Percentiles rank a stretch among this genome's conserved stretches.
phyloP scores from a whole-genome alignment of 2,329 filamentous ascomycete species.

The Epichloe sylvatica region DNA sequence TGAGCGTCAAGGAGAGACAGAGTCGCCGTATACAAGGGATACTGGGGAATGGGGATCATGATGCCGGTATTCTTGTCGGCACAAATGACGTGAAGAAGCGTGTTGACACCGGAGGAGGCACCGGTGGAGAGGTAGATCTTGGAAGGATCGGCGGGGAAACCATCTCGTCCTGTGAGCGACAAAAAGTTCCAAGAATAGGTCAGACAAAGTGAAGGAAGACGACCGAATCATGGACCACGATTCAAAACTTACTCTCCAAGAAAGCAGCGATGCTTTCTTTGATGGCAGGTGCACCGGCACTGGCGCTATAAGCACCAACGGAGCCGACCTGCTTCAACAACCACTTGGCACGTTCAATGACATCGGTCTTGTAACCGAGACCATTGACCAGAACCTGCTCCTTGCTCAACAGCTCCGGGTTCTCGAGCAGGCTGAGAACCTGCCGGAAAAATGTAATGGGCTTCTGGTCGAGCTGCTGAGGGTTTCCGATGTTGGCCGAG shows the following conservation, averaged over 20 bases:
- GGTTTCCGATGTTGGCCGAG: constrained; percentile 97
- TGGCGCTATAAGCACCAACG: constrained; percentile 93
- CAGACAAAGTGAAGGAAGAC: not conserved
- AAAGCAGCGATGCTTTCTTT: constrained; percentile 84
- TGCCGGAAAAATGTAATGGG: constrained; percentile 98
- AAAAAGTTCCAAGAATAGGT: not conserved
- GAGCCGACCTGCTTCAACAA: constrained; percentile 74
- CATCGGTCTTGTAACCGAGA: constrained; percentile 82
- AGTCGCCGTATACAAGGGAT: constrained; percentile 92
- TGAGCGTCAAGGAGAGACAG: constrained; percentile 72
- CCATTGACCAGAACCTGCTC: constrained; percentile 60
- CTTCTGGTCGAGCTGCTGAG: constrained; percentile 97
- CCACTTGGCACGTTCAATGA: constrained; percentile 67
- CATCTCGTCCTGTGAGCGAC: constrained; percentile 54
- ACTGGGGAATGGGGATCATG: constrained; percentile 91
- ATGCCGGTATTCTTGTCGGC: constrained; percentile 63
- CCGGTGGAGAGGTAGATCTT: constrained; percentile 85
- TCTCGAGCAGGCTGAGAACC: constrained; percentile 83
- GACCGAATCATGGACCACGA: no score
- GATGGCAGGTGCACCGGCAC: constrained; percentile 74
- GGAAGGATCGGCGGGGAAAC: constrained; percentile 65
- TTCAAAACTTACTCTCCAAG: constrained; percentile 55
- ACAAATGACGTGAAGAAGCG: constrained; percentile 80
- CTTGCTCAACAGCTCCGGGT: constrained; percentile 71
- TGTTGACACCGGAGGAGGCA: constrained; percentile 89